Conservation (phyloP, 306 rosid species). For the Cucurbita argyrosperma region DNA sequence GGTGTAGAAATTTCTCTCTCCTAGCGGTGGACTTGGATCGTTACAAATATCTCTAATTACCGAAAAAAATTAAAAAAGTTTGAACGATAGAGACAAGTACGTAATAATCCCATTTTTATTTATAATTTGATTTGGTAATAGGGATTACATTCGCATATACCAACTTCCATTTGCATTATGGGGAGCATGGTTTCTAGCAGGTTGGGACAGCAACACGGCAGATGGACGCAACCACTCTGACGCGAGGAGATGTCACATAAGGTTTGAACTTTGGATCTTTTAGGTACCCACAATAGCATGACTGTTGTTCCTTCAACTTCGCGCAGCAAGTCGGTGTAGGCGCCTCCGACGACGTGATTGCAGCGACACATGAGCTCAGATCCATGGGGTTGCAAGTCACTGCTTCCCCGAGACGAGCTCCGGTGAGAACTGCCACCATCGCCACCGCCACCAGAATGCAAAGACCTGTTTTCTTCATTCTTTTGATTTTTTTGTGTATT, state of each 20-base stretch:
- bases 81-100: too few species aligned
- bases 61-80: too few species aligned
- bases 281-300: not conserved
- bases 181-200: too few species aligned
- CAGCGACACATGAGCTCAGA: slow-evolving; percentile 6
- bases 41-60: too few species aligned
- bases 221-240: not conserved
- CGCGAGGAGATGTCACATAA: not conserved
- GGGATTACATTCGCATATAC: too few species aligned
- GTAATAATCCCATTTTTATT: too few species aligned
- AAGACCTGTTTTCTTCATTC: not conserved
- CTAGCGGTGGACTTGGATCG: accelerated
- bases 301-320: slow-evolving; percentile 1
- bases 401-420: not conserved
- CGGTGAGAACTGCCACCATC: not conserved
- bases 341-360: not conserved
- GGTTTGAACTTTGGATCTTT: not conserved
- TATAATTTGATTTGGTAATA: too few species aligned
- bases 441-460: not conserved
- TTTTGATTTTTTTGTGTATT: not conserved
- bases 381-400: slow-evolving; percentile 9
- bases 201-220: too few species aligned
- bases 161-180: too few species aligned
- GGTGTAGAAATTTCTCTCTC: too few species aligned
- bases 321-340: slow-evolving; percentile 36